Evolutionary conservation across 1,284 basidiomycete species (phyloP), one percentile per base, ranked within the genome.

Genomic region (Ceratobasidium sp.): DNA sequence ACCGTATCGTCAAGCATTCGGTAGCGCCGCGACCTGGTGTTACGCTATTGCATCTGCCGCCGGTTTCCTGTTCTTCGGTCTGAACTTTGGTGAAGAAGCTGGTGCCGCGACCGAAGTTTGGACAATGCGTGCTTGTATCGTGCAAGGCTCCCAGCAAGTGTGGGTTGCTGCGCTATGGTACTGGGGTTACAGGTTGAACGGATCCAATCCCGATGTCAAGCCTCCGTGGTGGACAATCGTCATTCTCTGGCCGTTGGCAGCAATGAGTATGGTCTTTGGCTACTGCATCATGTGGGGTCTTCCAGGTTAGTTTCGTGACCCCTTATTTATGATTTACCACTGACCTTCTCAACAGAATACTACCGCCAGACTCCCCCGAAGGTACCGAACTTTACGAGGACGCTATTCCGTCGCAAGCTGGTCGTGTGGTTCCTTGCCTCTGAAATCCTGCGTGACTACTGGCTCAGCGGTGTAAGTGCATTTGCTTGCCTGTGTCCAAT

Each of bases 61-160:
- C 52, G 92, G 94, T 23, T 97, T 97, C 88, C 86, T 92, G 78
- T 96, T 96, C 90, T 97, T 97, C 83, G 95, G 96, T 84, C 89
- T 96, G 81, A 97, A 97, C 86, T 97, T 97, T 84, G 96, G 96
- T 85, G 96, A 97, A 87, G 96, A 97, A 89, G 96, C 95, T 44
- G 93, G 96, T 82, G 95, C 96, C 74, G 94, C 95, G 0, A 96
- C 95, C 1, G 95, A 97, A 84, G 91, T 96, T 17, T 97, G 96
- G 96, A 94, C 92, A 61, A 85, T 95, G 80, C 91, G 96, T 74
- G 96, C 96, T 28, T 96, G 94, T 84, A 87, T 96, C 79, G 96
- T 97, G 0, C 96, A 97, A 85, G 96, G 96, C 64, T 93, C 95
- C 9, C 95, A 97, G 82, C 95, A 97, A 85, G 90, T 97, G 59